Percentiles rank a stretch among this genome's conserved stretches.
Evolutionary conservation across 352 stramenopile species (phyloP).

Genomic region (Phytophthora tentaculata): DNA sequence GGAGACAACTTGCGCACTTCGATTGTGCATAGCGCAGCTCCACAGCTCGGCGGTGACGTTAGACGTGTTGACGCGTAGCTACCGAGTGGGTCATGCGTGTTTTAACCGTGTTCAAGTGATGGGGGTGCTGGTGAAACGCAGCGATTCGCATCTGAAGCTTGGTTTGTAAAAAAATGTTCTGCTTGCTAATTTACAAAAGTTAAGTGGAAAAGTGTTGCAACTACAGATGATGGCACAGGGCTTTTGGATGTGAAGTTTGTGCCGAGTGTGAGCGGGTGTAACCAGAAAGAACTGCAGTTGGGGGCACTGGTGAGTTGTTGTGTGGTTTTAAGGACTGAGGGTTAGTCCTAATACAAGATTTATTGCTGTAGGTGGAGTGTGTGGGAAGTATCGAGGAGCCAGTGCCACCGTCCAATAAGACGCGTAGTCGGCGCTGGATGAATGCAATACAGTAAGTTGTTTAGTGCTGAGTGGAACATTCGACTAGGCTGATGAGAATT

Average conservation of each 20-base stretch:
- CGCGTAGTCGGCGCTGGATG: constrained; percentile 34
- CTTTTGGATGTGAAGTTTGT: constrained; percentile 34
- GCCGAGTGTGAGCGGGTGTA: constrained; percentile 3
- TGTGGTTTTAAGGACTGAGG: not conserved
- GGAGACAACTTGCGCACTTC: constrained; percentile 32
- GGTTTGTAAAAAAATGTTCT: constrained; percentile 27
- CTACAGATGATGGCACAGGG: constrained; percentile 51
- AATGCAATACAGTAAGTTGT: constrained; percentile 42
- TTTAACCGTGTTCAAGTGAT: constrained; percentile 42
- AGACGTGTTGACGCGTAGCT: constrained; percentile 24
- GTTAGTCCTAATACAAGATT: constrained; percentile 5
- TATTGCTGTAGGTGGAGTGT: constrained; percentile 44
- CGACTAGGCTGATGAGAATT: not conserved
- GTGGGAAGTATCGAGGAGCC: constrained; percentile 40
- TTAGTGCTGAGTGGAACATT: not conserved
- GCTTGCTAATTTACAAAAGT: not conserved
- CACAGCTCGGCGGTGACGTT: constrained; percentile 23
- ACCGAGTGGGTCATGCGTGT: constrained; percentile 16
- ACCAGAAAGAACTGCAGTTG: constrained; percentile 21
- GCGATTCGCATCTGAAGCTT: constrained; percentile 31
- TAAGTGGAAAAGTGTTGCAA: not conserved
- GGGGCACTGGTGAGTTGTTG: constrained; percentile 40
- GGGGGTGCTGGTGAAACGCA: constrained; percentile 37
- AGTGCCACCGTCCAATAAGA: constrained; percentile 23
- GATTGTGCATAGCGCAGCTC: constrained; percentile 42